phyloP scores from a whole-genome alignment of 2,329 filamentous ascomycete genomes.

The Sporothrix mexicana region DNA sequence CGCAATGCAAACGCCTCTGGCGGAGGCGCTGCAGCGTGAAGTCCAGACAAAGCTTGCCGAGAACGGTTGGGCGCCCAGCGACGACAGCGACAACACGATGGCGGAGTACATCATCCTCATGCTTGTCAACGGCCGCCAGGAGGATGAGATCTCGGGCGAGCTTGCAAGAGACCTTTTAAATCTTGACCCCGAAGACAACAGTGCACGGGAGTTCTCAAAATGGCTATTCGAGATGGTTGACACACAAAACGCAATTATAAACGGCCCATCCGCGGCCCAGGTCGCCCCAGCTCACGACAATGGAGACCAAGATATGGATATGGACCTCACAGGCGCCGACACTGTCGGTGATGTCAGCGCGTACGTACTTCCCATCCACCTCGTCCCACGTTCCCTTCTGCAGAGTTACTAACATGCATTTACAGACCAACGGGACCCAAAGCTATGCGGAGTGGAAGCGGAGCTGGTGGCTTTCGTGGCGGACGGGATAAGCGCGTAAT shows the following conservation, averaged over 20 bases:
- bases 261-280: conserved; percentile 48
- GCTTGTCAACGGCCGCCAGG: conserved; percentile 93
- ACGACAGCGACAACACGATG: conserved; percentile 77
- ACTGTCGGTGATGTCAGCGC: conserved; percentile 59
- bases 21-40: conserved; percentile 78
- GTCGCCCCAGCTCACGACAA: conserved; percentile 38
- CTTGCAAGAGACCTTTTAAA: conserved; percentile 86
- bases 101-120: conserved; percentile 97
- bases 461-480: conserved; percentile 55
- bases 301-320: conserved; percentile 69
- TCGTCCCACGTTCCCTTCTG: neutral
- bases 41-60: conserved; percentile 93
- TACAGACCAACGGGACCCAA: conserved; percentile 88
- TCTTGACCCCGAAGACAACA: conserved; percentile 80
- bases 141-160: conserved; percentile 86
- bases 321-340: conserved; percentile 62
- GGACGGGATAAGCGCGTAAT: conserved; percentile 81
- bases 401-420: conserved; percentile 16
- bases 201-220: conserved; percentile 79
- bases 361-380: conserved; percentile 51
- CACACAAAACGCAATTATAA: conserved; percentile 66
- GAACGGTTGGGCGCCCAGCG: conserved; percentile 86
- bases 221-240: conserved; percentile 95
- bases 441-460: conserved; percentile 86
- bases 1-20: conserved; percentile 78